Evolutionary conservation across 352 stramenopile genomes (phyloP), one percentile per base, ranked within the genome.

Genomic region (Peronospora tabacina): DNA sequence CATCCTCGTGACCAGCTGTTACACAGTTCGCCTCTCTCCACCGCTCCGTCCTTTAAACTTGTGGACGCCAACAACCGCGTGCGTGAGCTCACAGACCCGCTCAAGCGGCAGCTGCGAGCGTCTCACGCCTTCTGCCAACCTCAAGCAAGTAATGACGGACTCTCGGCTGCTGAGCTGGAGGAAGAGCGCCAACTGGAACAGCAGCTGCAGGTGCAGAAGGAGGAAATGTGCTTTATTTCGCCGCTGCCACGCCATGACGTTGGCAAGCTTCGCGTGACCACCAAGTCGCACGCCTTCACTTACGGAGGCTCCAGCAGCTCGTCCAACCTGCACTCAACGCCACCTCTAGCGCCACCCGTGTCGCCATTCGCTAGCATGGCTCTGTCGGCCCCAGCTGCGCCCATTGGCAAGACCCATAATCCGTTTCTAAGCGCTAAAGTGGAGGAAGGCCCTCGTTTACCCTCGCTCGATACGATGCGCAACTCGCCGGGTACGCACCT

Each of bases 201-300:
- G 60, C 78, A 90, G 62, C 67, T 90, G 8, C 67, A 73, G 46
- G 65, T 79, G 40, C 78, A 90, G 54, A 75, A 77, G 17, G 73
- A 90, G 47, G 78, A 90, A 52, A 90, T 90, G 78, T 79, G 75
- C 58, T 85, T 89, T 32, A 65, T 79, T 16, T 70, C 71, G n/a
- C 66, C 68, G 12, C 49, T 70, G 35, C 68, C 73, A 20, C 69
- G 72, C 5, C 68, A 61, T 44, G 67, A 75, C 34, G 32, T 41
- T 28, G 29, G 34, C 36, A 49, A 53, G 2, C 20, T 63, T 7
- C 41, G 59, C 15, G 53, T 67, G 26, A 58, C 57, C 0, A 28
- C 52, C 13, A 56, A 49, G 49, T 54, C 61, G 29, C 76, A 82
- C 55, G 67, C 76, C 36, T 84, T 78, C 66, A 78, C 76, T 19